These are phyloP conservation scores for Brassica nigra DNA, from an alignment of 345 rosid species.

Conservation along the genomic window DNA sequence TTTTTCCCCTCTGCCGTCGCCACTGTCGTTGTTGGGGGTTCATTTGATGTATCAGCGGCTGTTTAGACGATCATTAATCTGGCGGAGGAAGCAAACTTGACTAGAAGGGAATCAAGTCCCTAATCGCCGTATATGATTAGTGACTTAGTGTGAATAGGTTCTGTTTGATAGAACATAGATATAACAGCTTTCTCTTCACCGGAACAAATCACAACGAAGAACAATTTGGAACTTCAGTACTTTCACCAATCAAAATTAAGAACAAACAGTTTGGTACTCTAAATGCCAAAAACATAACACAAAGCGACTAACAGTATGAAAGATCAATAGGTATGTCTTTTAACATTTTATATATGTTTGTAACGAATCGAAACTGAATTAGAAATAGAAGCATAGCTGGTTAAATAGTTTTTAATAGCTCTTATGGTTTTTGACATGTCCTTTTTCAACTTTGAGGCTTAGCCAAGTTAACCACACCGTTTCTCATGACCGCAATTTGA, in stretches of 20 bases:
- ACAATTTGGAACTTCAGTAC: neutral
- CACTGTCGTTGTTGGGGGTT: too few species aligned
- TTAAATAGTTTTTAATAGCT: neutral
- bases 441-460: neutral
- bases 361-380: neutral
- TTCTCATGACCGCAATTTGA: slow-evolving; percentile 31
- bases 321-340: neutral
- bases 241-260: neutral
- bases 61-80: too few species aligned
- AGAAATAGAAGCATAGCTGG: neutral
- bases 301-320: neutral
- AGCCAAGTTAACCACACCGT: neutral
- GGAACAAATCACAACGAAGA: neutral
- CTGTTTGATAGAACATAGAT: too few species aligned
- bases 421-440: neutral
- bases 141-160: too few species aligned
- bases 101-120: too few species aligned
- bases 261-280: neutral
- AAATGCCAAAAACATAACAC: neutral
- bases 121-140: too few species aligned
- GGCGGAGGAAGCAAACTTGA: too few species aligned
- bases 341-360: neutral
- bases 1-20: too few species aligned
- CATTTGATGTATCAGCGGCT: too few species aligned
- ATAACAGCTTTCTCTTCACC: neutral